phyloP scores from a whole-genome alignment of 1,284 basidiomycete species.

The Cutaneotrichosporon mucoides region DNA sequence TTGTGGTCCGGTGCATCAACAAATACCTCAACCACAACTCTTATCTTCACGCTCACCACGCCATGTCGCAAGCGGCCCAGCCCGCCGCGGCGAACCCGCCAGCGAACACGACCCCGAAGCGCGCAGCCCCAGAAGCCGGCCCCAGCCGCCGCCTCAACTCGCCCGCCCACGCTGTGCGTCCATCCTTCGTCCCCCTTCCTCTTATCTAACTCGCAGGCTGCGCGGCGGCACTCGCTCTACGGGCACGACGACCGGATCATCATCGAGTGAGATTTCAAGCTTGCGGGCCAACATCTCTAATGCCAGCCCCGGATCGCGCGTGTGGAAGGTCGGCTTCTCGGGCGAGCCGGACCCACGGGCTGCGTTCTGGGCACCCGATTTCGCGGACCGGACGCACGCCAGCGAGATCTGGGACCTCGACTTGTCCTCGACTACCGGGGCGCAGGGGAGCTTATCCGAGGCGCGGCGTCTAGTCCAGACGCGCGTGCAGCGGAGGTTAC shows the following conservation, averaged over 20 bases:
- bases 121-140: background rate
- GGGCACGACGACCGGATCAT: constrained; percentile 51
- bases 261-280: constrained; percentile 40
- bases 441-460: constrained; percentile 55
- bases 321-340: constrained; percentile 52
- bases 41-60: too few relatives aligned
- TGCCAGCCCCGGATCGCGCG: constrained; percentile 43
- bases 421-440: constrained; percentile 24
- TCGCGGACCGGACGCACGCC: constrained; percentile 9
- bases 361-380: constrained; percentile 35
- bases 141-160: background rate
- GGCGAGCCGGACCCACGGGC: constrained; percentile 49
- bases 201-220: constrained; percentile 30
- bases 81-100: background rate
- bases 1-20: too few relatives aligned
- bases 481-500: constrained; percentile 62
- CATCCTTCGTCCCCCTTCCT: too few relatives aligned
- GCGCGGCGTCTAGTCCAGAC: constrained; percentile 66
- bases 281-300: background rate
- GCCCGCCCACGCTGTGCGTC: background rate
- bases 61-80: constrained; percentile 1
- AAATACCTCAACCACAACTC: too few relatives aligned
- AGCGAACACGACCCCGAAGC: background rate
- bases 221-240: constrained; percentile 48
- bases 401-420: constrained; percentile 44